phyloP scores from a whole-genome alignment of 768 basidiomycete species.

The Russula olivacea region DNA sequence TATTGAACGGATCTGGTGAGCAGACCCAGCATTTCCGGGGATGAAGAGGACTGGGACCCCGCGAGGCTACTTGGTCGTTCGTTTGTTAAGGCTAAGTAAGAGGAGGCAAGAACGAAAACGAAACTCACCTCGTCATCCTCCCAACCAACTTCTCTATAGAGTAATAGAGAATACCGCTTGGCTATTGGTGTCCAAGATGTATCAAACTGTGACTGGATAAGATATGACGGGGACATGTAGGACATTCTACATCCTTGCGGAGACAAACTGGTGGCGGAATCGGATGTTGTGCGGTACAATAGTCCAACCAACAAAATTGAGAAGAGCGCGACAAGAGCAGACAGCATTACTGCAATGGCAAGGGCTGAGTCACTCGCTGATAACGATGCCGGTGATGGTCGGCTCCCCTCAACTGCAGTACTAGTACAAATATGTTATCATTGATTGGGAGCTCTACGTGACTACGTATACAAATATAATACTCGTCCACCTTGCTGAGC shows the following conservation, averaged over 20 bases:
- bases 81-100: slow-evolving; percentile 5
- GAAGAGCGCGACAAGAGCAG: slow-evolving; percentile 8
- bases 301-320: slow-evolving; percentile 7
- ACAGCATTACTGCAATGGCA: background rate
- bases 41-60: slow-evolving; percentile 92
- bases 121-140: slow-evolving; percentile 55
- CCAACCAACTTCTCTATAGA: slow-evolving; percentile 89
- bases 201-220: slow-evolving; percentile 64
- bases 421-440: no score
- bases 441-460: no score
- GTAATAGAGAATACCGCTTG: slow-evolving; percentile 72
- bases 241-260: slow-evolving; percentile 96
- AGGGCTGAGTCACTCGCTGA: no score
- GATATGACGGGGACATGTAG: slow-evolving; percentile 90
- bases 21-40: slow-evolving; percentile 95
- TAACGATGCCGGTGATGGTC: no score
- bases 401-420: no score
- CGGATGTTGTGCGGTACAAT: slow-evolving; percentile 12
- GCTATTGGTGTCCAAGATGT: slow-evolving; percentile 65
- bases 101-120: background rate
- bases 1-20: slow-evolving; percentile 88
- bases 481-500: no score
- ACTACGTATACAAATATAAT: no score
- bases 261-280: slow-evolving; percentile 41
- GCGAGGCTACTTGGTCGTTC: slow-evolving; percentile 28